phyloP scores from a whole-genome alignment of 1,284 basidiomycete genomes.

The Cutaneotrichosporon arboriforme region DNA sequence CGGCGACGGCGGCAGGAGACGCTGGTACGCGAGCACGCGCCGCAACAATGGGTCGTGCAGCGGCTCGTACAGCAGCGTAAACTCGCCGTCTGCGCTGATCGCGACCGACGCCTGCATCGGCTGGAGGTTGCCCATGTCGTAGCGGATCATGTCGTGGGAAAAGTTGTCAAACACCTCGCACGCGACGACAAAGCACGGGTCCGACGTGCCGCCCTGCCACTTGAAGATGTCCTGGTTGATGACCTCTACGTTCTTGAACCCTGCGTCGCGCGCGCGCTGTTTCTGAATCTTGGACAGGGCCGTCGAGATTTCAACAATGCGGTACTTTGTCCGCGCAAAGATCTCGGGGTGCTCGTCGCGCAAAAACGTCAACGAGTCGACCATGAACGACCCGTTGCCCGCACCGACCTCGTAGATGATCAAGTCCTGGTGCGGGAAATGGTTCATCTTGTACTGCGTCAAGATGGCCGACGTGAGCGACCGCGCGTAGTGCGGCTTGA shows the following conservation, averaged over 20 bases:
- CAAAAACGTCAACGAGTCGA: constrained; percentile 79
- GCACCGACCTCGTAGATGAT: constrained; percentile 96
- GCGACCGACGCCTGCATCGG: constrained; percentile 81
- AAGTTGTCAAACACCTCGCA: constrained; percentile 98
- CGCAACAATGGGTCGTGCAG: constrained; percentile 76
- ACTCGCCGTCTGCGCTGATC: constrained; percentile 77
- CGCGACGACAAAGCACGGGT: constrained; percentile 88
- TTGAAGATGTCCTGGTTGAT: constrained; percentile 80
- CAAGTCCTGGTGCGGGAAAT: constrained; percentile 93
- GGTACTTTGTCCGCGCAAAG: constrained; percentile 74
- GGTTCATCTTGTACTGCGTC: constrained; percentile 84
- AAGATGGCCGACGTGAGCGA: constrained; percentile 83
- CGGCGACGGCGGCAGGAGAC: constrained; percentile 56
- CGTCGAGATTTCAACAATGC: constrained; percentile 87
- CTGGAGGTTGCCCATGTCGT: constrained; percentile 67
- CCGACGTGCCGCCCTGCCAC: constrained; percentile 65
- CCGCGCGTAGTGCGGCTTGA: constrained; percentile 95
- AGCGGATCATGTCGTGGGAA: constrained; percentile 90
- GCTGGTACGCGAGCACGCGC: constrained; percentile 58
- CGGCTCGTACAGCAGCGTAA: constrained; percentile 75
- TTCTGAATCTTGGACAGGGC: constrained; percentile 70
- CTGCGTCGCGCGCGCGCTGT: constrained; percentile 54
- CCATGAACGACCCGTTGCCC: constrained; percentile 90
- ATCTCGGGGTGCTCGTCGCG: constrained; percentile 77
- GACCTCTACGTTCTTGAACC: constrained; percentile 62